phyloP scores from a whole-genome alignment of 495 filamentous ascomycete species.

The Aspergillus leporis region DNA sequence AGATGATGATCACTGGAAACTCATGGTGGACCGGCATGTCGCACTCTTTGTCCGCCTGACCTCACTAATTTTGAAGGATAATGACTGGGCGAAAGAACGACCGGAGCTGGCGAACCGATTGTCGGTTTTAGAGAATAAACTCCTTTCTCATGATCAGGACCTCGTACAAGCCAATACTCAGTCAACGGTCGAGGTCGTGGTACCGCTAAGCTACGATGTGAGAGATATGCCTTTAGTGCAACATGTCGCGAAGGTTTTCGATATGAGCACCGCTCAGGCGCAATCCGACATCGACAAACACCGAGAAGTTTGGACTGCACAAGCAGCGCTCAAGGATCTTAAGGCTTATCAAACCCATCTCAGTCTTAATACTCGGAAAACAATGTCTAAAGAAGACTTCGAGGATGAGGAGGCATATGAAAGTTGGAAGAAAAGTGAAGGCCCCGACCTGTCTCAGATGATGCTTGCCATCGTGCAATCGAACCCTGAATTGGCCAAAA shows the following conservation, averaged over 20 bases:
- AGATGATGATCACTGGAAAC: slow-evolving; percentile 89
- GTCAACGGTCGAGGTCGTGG: slow-evolving; percentile 68
- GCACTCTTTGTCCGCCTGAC: slow-evolving; percentile 93
- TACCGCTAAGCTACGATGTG: slow-evolving; percentile 83
- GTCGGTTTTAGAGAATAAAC: slow-evolving; percentile 83
- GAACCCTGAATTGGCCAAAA: slow-evolving; percentile 82
- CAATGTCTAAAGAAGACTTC: slow-evolving; percentile 82
- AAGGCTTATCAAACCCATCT: slow-evolving; percentile 91
- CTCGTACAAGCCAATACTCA: slow-evolving; percentile 60
- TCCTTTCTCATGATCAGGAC: slow-evolving; percentile 93
- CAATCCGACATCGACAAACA: slow-evolving; percentile 85
- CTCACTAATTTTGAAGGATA: slow-evolving; percentile 72
- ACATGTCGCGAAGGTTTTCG: slow-evolving; percentile 81
- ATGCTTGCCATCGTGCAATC: slow-evolving; percentile 86
- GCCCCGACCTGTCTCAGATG: slow-evolving; percentile 81
- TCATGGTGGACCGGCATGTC: slow-evolving; percentile 90
- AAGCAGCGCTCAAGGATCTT: slow-evolving; percentile 84
- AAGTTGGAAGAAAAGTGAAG: slow-evolving; percentile 83
- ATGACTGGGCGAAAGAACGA: slow-evolving; percentile 76
- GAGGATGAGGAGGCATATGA: slow-evolving; percentile 89
- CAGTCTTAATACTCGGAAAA: slow-evolving; percentile 74
- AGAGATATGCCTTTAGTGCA: slow-evolving; percentile 97
- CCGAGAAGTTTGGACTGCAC: slow-evolving; percentile 82
- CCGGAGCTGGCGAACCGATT: slow-evolving; percentile 80
- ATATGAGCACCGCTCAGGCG: slow-evolving; percentile 68